Conservation (phyloP, 352 stramenopile species). For the Pythium angustatum region DNA sequence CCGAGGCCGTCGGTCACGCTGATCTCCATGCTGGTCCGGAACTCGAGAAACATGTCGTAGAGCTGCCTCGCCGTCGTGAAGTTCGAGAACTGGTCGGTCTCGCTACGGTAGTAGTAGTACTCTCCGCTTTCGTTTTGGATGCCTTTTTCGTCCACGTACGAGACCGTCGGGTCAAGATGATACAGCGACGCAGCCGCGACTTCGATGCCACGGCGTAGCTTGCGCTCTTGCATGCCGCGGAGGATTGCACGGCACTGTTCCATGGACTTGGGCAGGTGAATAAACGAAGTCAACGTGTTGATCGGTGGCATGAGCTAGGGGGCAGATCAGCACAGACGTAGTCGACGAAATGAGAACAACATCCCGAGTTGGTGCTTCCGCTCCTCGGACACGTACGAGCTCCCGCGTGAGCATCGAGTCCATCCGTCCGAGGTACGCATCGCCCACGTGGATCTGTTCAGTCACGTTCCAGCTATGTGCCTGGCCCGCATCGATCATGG, state of each 20-base stretch:
- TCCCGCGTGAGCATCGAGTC: conserved; percentile 13
- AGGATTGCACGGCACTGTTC: conserved; percentile 3
- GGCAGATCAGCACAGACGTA: neutral
- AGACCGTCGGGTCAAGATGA: conserved; percentile 1
- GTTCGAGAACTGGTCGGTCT: conserved; percentile 45
- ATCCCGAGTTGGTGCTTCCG: too few species aligned
- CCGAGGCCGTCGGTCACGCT: conserved; percentile 49
- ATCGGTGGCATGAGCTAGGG: neutral
- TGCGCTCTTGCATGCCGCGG: neutral
- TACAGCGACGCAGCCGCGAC: conserved; percentile 15
- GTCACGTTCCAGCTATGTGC: neutral
- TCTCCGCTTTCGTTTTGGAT: conserved; percentile 5
- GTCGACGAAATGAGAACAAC: too few species aligned
- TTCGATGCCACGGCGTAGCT: conserved; percentile 7
- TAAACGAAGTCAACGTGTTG: conserved; percentile 6
- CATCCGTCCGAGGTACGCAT: neutral
- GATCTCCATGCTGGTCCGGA: conserved; percentile 53
- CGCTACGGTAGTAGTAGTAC: conserved; percentile 25
- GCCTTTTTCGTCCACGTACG: conserved; percentile 16
- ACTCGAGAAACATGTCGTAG: conserved; percentile 46
- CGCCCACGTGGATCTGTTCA: neutral
- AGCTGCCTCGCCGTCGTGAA: conserved; percentile 38
- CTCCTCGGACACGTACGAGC: neutral
- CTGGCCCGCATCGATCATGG: neutral
- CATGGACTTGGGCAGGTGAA: conserved; percentile 9